Evolutionary conservation across 768 basidiomycete species (phyloP), one percentile per base, ranked within the genome.

Genomic region (Trametes sanguinea): DNA sequence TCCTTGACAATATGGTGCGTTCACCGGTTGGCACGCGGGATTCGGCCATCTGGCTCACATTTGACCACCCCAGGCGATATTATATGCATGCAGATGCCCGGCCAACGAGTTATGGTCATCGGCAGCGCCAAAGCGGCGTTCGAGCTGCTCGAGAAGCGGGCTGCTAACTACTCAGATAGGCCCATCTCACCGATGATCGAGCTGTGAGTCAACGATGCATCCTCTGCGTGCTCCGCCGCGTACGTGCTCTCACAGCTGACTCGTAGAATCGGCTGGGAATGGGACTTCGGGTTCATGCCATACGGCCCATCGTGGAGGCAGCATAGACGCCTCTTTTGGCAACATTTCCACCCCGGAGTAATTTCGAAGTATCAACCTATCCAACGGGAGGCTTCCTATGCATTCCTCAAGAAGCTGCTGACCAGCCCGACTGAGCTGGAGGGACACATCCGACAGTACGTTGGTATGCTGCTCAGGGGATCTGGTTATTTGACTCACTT

Each of bases 301-400:
- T 81, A 81, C 46, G 77, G 77, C 22, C 69, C 74, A 40, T 40
- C 37, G 8, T 82, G 82, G 81, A 76, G 72, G 51, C 71, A 73
- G 9, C 75, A 76, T 29, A 75, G 82, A 9, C 72, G 76, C 14
- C 51, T 76, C 9, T 80, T 83, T 64, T 73, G 76, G 39, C 68
- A 77, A 50, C 75, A 81, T 56, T 78, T 82, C 61, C 75, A 78
- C 54, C 65, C 70, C 1, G 67, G 69, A 29, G 76, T 76, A 1
- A 66, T 72, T 0, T 54, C 57, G 16, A 61, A 70, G 9, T 78
- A 77, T 58, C 71, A 73, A 42, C 68, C 74, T 13, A 63, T 64
- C 8, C 71, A 77, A 60, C 42, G 67, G 27, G 68, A 69, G 50
- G 71, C 66, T 9, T 61, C 73, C n/a, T 67, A 70, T 10, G 63